Evolutionary conservation across 116 monocot species (phyloP).

Genomic region (Zostera marina): DNA sequence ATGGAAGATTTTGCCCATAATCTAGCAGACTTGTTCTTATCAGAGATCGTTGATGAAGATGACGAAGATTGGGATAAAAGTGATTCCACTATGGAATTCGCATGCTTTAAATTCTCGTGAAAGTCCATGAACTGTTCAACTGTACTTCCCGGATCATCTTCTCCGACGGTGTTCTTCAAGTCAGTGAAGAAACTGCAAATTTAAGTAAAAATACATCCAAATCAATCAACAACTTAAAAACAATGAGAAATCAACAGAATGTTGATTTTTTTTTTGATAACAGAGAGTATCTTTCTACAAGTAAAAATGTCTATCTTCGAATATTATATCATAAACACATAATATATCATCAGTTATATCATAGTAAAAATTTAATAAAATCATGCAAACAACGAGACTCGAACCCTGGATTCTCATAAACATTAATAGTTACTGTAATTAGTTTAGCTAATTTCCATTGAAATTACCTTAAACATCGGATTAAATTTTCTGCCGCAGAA

Average conservation of each 20-base stretch:
- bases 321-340: too few relatives aligned
- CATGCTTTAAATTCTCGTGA: conserved; percentile 22
- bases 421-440: too few relatives aligned
- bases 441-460: too few relatives aligned
- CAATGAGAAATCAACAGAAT: too few relatives aligned
- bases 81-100: conserved; percentile 38
- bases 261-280: too few relatives aligned
- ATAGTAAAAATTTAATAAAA: too few relatives aligned
- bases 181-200: conserved; percentile 53
- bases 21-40: conserved; percentile 36
- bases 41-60: conserved; percentile 24
- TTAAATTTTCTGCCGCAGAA: conserved; percentile 76
- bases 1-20: conserved; percentile 73
- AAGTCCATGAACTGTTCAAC: conserved; percentile 62
- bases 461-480: conserved; percentile 80
- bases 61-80: conserved; percentile 23
- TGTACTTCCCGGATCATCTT: conserved; percentile 37
- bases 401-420: too few relatives aligned
- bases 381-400: too few relatives aligned
- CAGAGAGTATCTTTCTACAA: too few relatives aligned
- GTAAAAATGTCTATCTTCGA: too few relatives aligned
- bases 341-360: too few relatives aligned
- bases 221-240: too few relatives aligned
- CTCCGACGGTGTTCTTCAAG: conserved; percentile 32
- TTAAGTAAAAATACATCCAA: not conserved